These are phyloP conservation scores for Flaveria ramosissima DNA, from an alignment of 129 eudicot species.

Conservation along the genomic window DNA sequence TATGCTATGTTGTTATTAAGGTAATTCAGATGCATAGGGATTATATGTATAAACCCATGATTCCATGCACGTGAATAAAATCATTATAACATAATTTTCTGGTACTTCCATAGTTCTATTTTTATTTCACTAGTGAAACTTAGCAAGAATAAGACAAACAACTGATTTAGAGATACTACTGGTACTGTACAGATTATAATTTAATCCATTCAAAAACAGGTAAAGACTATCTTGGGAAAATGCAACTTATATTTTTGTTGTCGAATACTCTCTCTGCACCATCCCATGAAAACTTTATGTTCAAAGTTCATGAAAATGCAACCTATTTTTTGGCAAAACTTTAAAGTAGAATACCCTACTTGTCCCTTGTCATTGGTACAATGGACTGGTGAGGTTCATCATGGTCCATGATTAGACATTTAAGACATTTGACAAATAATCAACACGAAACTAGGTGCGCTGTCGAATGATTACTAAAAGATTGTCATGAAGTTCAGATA, in stretches of 20 bases:
- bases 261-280: too few relatives aligned
- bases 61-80: neutral
- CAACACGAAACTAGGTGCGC: neutral
- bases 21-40: conserved; percentile 3
- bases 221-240: neutral
- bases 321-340: conserved; percentile 8
- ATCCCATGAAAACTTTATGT: too few relatives aligned
- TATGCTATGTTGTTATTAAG: neutral
- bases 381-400: neutral
- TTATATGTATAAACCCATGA: neutral
- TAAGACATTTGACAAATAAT: neutral
- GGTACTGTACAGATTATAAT: neutral
- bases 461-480: neutral
- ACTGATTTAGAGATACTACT: neutral
- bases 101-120: neutral
- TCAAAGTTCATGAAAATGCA: neutral
- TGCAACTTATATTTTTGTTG: neutral
- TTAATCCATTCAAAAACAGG: neutral
- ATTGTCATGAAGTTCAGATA: neutral
- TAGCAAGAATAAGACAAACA: neutral
- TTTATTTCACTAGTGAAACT: neutral
- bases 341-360: neutral
- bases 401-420: conserved; percentile 11
- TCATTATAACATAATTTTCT: conserved; percentile 8
- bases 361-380: neutral